phyloP scores from a whole-genome alignment of 805 yeast species.

The Yarrowia hollandica region DNA sequence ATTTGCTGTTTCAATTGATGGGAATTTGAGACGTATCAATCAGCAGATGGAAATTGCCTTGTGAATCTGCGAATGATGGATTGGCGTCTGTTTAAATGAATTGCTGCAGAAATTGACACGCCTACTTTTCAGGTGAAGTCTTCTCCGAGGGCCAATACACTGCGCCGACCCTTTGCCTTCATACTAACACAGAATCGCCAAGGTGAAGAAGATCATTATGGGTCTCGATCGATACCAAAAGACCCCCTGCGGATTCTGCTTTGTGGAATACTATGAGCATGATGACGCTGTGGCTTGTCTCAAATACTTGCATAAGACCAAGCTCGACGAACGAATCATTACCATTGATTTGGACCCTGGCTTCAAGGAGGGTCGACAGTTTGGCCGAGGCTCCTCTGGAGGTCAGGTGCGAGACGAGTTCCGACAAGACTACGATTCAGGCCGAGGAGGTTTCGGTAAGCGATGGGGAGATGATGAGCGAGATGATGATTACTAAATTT shows the following conservation, averaged over 20 bases:
- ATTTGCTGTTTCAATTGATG: too few species aligned
- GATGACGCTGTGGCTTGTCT: slow-evolving; percentile 78
- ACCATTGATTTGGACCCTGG: slow-evolving; percentile 95
- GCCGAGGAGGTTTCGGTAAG: slow-evolving; percentile 48
- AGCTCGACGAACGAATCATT: slow-evolving; percentile 76
- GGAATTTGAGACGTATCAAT: too few species aligned
- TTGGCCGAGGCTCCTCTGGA: slow-evolving; percentile 89
- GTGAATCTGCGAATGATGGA: too few species aligned
- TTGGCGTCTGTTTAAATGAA: too few species aligned
- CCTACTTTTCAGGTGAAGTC: too few species aligned
- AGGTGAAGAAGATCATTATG: slow-evolving; percentile 80
- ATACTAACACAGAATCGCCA: slow-evolving; percentile 49
- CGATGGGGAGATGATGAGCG: slow-evolving; percentile 32
- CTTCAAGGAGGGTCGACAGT: slow-evolving; percentile 91
- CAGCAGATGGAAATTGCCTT: too few species aligned
- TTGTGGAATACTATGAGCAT: slow-evolving; percentile 71
- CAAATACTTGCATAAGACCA: slow-evolving; percentile 77
- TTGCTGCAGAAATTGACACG: too few species aligned
- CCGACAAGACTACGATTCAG: slow-evolving; percentile 47
- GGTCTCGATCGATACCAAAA: slow-evolving; percentile 87
- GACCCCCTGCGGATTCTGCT: slow-evolving; percentile 97
- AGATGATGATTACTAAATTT: not conserved
- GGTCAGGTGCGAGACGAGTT: slow-evolving; percentile 84
- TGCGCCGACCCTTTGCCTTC: too few species aligned
- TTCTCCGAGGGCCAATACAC: too few species aligned